Base-by-base conservation (phyloP, 371 early-diverging fungal genomes). In the Lichtheimia ornata region DNA sequence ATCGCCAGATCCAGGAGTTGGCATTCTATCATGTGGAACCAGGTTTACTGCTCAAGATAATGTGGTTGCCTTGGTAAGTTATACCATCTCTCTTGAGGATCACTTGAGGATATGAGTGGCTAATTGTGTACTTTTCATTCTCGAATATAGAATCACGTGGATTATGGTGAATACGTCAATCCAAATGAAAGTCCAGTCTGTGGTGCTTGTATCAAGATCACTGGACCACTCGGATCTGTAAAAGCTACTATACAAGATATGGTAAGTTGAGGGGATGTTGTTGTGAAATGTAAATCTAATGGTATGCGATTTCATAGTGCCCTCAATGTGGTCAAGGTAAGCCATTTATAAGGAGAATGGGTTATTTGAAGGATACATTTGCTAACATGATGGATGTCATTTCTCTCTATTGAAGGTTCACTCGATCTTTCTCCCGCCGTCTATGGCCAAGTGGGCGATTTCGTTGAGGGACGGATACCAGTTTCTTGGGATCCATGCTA, bases 361-460 rank as follows among this genome's bases (percentile, higher is more conserved):
- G 11, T 35, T 11, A 11, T 9, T 35, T 35, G 35, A 9, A 35
- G 11, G 35, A 35, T 35, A 9, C 9, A 35, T 35, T 35, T 6
- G 11, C 11, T 35, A 35, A 35, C 35, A 35, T 6, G 35, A 7
- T 28, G 28, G 28, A 5, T 27, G 3, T 27, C 27, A 30, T 7
- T 7, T 30, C 1, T 30, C 30, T 30, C 30, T 6, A 6, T 9
- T 35, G 9, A n/a, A 63, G 63, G 80, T 5, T 79, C 80, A 15
- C 50, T 79, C 9, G 80, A 79, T 69, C 55, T 79, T 40, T 71
- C 80, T 42, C 80, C 80, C 6, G 74, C 74, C 17, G 80, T 72
- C 9, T 79, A 72, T 60, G 60, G 45, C 20, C 44, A 69, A 62
- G 62, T 79, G 2, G 80, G 74, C 1, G 63, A 76, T 45, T 53